A percentile compares a stretch with the other conserved stretches of the same genome.
These are phyloP conservation scores for Margaritispora aquatica DNA, from an alignment of 495 filamentous ascomycete genomes.

Conservation along the genomic window DNA sequence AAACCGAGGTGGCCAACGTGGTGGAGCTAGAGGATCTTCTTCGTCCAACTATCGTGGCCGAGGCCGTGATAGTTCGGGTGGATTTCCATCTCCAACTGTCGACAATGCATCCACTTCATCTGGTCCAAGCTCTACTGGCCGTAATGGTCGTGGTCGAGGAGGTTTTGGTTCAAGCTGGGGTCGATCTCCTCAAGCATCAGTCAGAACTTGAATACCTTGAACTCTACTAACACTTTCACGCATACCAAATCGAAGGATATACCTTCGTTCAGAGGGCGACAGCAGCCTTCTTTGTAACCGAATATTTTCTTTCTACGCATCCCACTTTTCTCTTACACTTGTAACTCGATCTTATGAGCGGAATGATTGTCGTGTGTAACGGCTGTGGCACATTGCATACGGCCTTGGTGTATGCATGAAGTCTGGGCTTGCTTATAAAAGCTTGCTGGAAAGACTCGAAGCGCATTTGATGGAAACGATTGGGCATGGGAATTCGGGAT, in stretches of 20 bases:
- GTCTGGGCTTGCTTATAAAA: conserved; percentile 8
- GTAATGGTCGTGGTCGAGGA: conserved; percentile 16
- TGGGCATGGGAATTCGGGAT: not conserved
- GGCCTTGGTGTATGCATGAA: conserved; percentile 15
- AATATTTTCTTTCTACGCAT: conserved; percentile 9
- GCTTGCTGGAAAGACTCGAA: conserved; percentile 6
- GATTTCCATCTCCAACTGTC: conserved; percentile 16
- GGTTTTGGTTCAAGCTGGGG: not conserved
- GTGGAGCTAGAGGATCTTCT: conserved; percentile 25
- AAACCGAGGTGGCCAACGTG: conserved; percentile 29
- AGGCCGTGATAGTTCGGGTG: conserved; percentile 19
- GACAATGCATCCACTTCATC: conserved; percentile 16
- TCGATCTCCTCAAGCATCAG: not conserved
- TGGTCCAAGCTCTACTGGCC: conserved; percentile 10
- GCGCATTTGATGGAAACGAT: conserved; percentile 1
- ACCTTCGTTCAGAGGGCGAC: not conserved
- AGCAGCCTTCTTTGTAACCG: not conserved
- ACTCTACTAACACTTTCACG: not conserved
- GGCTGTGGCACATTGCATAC: conserved; percentile 20
- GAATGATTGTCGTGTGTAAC: conserved; percentile 20
- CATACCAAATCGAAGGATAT: not conserved
- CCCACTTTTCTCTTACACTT: conserved; percentile 17
- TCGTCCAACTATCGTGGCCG: conserved; percentile 21
- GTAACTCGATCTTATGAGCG: conserved; percentile 21
- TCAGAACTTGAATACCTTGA: not conserved